These are phyloP conservation scores for Ceratobasidium sp. DNA, from an alignment of 1,284 basidiomycete species.

Conservation along the genomic window DNA sequence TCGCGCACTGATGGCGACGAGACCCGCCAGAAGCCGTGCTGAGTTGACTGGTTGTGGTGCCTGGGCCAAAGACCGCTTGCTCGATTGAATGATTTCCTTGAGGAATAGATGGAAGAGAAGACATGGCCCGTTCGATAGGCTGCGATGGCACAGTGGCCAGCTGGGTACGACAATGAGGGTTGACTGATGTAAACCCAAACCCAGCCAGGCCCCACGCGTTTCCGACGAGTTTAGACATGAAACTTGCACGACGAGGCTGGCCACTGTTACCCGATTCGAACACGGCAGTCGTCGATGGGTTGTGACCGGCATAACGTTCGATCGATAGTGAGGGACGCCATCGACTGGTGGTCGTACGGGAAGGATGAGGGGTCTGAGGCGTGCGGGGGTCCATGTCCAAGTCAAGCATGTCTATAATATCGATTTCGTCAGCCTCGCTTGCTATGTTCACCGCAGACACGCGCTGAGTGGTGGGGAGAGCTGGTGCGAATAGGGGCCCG, in stretches of 20 bases:
- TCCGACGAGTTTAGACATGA: slow-evolving; percentile 35
- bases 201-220: slow-evolving; percentile 36
- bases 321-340: slow-evolving; percentile 23
- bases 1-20: not conserved
- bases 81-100: slow-evolving; percentile 22
- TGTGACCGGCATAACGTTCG: slow-evolving; percentile 1
- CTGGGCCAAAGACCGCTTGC: slow-evolving; percentile 13
- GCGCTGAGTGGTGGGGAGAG: slow-evolving; percentile 12
- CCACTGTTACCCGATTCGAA: not conserved
- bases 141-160: too few species aligned
- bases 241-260: slow-evolving; percentile 15
- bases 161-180: slow-evolving; percentile 8
- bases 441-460: slow-evolving; percentile 26
- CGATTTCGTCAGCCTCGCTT: not conserved
- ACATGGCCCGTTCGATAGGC: not conserved
- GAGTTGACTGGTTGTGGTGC: not conserved
- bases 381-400: not conserved
- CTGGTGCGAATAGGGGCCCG: slow-evolving; percentile 27
- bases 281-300: slow-evolving; percentile 21
- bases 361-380: slow-evolving; percentile 8
- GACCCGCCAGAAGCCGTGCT: not conserved
- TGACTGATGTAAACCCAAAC: slow-evolving; percentile 18
- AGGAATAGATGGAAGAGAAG: slow-evolving; percentile 15
- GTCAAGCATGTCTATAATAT: slow-evolving; percentile 36
- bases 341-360: slow-evolving; percentile 2